These are phyloP conservation scores for Ophiostoma triangulosporum DNA, from an alignment of 2,329 filamentous ascomycete genomes.

Conservation along the genomic window DNA sequence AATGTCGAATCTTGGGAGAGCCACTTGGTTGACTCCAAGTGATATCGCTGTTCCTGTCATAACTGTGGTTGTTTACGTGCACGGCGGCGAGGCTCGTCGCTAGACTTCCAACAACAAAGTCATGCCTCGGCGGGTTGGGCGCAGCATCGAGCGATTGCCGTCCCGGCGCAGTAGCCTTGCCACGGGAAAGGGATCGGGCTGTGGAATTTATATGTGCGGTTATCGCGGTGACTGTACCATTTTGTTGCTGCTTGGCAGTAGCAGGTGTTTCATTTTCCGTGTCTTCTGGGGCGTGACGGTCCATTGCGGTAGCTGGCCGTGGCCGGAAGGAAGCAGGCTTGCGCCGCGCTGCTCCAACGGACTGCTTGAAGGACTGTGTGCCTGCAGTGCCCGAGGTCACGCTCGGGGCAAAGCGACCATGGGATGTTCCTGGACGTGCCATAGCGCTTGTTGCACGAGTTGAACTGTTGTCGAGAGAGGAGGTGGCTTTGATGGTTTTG, in stretches of 20 bases:
- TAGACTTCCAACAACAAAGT: neutral
- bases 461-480: neutral
- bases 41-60: neutral
- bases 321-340: constrained; percentile 24
- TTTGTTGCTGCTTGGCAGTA: constrained; percentile 18
- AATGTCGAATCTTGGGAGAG: neutral
- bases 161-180: neutral
- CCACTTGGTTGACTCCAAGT: constrained; percentile 6
- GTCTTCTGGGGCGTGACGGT: constrained; percentile 13
- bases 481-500: neutral
- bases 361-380: constrained; percentile 33
- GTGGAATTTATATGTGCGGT: constrained; percentile 6
- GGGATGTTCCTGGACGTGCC: constrained; percentile 14
- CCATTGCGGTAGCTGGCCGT: constrained; percentile 28
- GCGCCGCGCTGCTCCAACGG: constrained; percentile 30
- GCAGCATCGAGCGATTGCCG: neutral
- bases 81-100: neutral
- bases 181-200: neutral
- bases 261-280: constrained; percentile 16
- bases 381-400: constrained; percentile 36
- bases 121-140: neutral
- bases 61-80: neutral
- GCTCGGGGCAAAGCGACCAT: constrained; percentile 42
- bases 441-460: constrained; percentile 20
- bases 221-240: constrained; percentile 27